Evolutionary conservation across 2,329 filamentous ascomycete species (phyloP).

Genomic region (Trichoderma harzianum): DNA sequence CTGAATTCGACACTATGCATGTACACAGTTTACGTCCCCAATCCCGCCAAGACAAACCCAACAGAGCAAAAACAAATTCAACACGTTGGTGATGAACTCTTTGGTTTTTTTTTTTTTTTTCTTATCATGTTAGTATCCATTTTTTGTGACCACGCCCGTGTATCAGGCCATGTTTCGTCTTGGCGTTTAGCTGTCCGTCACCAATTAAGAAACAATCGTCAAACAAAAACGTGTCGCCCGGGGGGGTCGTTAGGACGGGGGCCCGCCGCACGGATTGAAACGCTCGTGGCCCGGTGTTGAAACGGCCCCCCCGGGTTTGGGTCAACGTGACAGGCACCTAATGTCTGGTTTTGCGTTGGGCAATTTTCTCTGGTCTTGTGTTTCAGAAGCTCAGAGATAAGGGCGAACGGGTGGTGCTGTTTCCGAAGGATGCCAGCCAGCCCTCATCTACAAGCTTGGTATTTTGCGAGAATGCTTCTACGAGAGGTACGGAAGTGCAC

Average conservation of each 20-base stretch:
- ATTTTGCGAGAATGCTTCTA: background rate
- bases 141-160: background rate
- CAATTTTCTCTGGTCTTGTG: background rate
- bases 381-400: background rate
- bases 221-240: background rate
- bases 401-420: no score
- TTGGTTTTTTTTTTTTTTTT: background rate
- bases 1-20: background rate
- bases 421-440: background rate
- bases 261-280: background rate
- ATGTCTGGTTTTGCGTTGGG: no score
- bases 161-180: conserved; percentile 7
- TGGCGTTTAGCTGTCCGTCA: background rate
- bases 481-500: background rate
- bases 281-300: conserved; percentile 8
- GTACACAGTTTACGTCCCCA: background rate
- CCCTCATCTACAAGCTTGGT: background rate
- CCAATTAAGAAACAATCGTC: conserved; percentile 16
- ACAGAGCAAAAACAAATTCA: background rate
- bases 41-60: background rate
- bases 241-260: background rate
- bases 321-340: no score
- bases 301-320: background rate
- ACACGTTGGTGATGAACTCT: background rate
- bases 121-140: background rate